These are phyloP conservation scores for Pseudonitzschia multistriata DNA, from an alignment of 108 stramenopile species.

Conservation along the genomic window DNA sequence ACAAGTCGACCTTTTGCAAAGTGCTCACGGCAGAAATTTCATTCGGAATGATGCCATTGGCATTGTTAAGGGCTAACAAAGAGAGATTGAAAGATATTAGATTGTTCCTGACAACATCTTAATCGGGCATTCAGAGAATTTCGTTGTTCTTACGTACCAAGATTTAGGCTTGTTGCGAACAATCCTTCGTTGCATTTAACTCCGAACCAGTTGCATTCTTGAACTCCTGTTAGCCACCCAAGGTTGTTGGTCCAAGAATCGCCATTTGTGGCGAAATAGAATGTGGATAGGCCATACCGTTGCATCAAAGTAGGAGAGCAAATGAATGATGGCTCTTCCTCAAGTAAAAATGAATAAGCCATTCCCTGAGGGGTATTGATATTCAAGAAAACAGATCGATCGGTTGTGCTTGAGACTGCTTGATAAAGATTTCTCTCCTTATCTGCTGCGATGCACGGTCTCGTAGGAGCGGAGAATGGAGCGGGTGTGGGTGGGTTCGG, in stretches of 20 bases:
- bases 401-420: constrained; percentile 18
- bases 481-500: not conserved
- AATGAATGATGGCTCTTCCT: constrained; percentile 6
- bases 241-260: constrained; percentile 22
- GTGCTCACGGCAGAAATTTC: constrained; percentile 39
- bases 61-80: constrained; percentile 31
- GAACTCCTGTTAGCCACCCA: constrained; percentile 26
- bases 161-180: constrained; percentile 13
- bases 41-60: constrained; percentile 44
- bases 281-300: constrained; percentile 41
- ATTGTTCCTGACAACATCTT: not conserved
- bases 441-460: not conserved
- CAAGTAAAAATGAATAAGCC: constrained; percentile 21
- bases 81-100: not conserved
- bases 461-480: not conserved
- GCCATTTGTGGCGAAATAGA: constrained; percentile 47
- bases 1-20: constrained; percentile 37
- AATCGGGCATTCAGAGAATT: not conserved
- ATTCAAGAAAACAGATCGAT: constrained; percentile 13
- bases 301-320: constrained; percentile 31
- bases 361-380: constrained; percentile 19
- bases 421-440: constrained; percentile 12
- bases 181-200: constrained; percentile 39
- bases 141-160: constrained; percentile 21
- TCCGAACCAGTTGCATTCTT: constrained; percentile 56